Base-by-base conservation (phyloP, 2,329 filamentous ascomycete species). In the Aspergillus intermedius region DNA sequence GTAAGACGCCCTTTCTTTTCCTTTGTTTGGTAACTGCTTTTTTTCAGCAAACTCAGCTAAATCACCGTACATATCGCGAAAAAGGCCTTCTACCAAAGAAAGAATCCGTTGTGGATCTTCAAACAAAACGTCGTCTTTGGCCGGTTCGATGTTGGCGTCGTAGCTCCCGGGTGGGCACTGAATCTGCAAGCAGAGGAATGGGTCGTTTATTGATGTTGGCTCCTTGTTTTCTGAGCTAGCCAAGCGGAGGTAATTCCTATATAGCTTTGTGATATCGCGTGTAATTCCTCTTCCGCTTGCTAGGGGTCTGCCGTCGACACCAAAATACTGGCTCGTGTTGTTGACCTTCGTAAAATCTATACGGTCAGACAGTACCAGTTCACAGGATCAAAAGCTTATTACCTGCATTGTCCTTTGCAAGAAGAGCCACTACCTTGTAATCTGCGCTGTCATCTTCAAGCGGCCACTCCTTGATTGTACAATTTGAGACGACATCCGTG, bases 111-210 rank as follows among this genome's bases (percentile, higher is more conserved):
- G 58, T 2, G 67, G 60, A 42, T 82, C 68, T 28, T 76, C 74
- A 55, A 84, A 83, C 2, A 83, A 57, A 1, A 84, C 72, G 61
- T 84, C 78, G 57, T 84, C 79, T 58, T 85, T 85, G 1, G 77
- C 74, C 3, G 82, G 81, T 56, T 85, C 82, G 32, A 84, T 67
- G 51, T 84, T 84, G 4, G 75, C 71, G 63, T 84, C 82, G 58
- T 84, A 84, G 40, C 70, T 76, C 5, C 72, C 75, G 8, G 60
- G 57, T 2, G 76, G 75, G 60, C 80, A 84, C 1, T 58, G 56
- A 7, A 84, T 72, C 30, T 78, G 74, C 45, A 84, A 58, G 51
- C 69, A 77, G 9, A 83, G 56, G 57, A 84, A 83, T 0, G 79
- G 78, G 44, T 81, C 75, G 28, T 71, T 74, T 37, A 74, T 47